Evolutionary conservation across 2,329 filamentous ascomycete species (phyloP).

Genomic region (Diaporthe eres): DNA sequence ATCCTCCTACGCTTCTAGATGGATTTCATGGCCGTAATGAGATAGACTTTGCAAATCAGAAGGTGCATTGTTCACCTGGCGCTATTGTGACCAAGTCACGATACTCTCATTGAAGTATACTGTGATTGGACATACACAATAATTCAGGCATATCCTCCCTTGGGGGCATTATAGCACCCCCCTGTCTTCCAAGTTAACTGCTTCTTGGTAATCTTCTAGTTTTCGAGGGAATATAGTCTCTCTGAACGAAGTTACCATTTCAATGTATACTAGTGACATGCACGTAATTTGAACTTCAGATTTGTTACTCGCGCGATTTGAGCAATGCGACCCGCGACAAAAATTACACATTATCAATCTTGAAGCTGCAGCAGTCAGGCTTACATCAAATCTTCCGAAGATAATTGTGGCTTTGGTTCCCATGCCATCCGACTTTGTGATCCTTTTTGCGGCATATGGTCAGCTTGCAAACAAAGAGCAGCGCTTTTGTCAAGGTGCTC

Average conservation of each 20-base stretch:
- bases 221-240: too few relatives aligned
- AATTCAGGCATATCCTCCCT: not conserved
- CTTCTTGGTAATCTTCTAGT: too few relatives aligned
- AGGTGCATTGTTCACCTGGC: not conserved
- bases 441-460: not conserved
- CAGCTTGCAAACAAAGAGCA: not conserved
- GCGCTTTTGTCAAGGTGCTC: not conserved
- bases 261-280: too few relatives aligned
- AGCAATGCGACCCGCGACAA: too few relatives aligned
- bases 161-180: too few relatives aligned
- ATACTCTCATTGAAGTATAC: not conserved
- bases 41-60: too few relatives aligned
- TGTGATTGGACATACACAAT: not conserved
- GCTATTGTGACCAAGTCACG: not conserved
- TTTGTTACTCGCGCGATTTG: not conserved
- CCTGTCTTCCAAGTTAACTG: too few relatives aligned
- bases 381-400: not conserved
- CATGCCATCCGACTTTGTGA: not conserved
- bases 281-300: accelerated
- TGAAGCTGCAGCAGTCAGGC: not conserved
- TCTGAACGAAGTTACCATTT: not conserved
- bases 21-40: not conserved
- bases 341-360: not conserved
- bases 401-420: not conserved
- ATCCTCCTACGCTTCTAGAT: not conserved